Evolutionary conservation across 306 rosid genomes (phyloP).

Genomic region (Senna siamea): DNA sequence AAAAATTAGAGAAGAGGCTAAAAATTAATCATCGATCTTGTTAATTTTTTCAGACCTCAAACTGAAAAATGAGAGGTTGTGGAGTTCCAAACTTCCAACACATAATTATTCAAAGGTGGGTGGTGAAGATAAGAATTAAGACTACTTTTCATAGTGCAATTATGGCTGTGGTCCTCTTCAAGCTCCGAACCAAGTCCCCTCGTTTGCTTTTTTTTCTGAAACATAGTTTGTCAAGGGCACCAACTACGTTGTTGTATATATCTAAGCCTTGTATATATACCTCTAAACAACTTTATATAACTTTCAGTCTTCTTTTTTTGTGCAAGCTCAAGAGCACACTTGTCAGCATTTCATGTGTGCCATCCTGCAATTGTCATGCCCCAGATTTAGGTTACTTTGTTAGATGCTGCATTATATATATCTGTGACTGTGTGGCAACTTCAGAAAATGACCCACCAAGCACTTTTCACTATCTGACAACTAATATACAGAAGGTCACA

Average conservation of each 20-base stretch:
- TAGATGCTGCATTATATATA: not conserved
- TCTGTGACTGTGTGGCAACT: not conserved
- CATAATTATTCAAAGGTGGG: not conserved
- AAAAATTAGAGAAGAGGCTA: not conserved
- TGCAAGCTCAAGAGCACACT: not conserved
- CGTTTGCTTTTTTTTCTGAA: not conserved
- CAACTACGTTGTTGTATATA: not conserved
- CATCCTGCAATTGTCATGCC: not conserved
- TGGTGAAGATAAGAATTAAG: slow-evolving; percentile 17
- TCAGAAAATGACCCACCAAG: slow-evolving; percentile 12
- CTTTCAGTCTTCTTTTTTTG: not conserved
- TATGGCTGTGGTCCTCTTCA: not conserved
- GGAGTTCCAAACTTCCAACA: not conserved
- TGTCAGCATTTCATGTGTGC: slow-evolving; percentile 1
- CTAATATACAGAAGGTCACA: not conserved
- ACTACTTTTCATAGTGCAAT: not conserved
- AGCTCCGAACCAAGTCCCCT: not conserved
- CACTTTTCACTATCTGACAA: not conserved
- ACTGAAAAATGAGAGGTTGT: not conserved
- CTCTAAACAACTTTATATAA: not conserved
- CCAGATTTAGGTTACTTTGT: not conserved
- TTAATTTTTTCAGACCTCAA: too few relatives aligned
- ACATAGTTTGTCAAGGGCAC: not conserved
- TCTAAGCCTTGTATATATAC: not conserved
- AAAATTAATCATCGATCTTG: not conserved